phyloP scores from a whole-genome alignment of 805 yeast species.

The Pichia gijzeniarum region DNA sequence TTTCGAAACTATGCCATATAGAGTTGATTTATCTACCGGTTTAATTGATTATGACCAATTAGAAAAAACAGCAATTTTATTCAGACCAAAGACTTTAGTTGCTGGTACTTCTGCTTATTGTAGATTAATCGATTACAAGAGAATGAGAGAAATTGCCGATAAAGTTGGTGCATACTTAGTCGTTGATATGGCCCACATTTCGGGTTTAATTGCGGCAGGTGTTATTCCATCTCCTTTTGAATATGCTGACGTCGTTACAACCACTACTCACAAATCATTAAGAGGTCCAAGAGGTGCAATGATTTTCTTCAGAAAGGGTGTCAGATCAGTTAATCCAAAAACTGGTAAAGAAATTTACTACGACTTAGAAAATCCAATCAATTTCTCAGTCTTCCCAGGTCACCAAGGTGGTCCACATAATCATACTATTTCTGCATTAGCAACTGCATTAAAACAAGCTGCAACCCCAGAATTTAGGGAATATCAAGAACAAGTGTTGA shows the following conservation, averaged over 20 bases:
- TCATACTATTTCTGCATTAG: constrained; percentile 96
- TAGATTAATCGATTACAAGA: constrained; percentile 91
- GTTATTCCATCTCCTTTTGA: constrained; percentile 96
- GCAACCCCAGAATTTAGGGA: constrained; percentile 82
- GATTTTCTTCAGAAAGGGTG: constrained; percentile 97
- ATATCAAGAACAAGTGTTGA: constrained; percentile 82
- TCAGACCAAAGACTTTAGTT: constrained; percentile 93
- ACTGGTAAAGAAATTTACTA: constrained; percentile 87
- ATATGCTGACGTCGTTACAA: constrained; percentile 95
- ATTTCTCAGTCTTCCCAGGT: constrained; percentile 98
- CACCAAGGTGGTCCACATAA: constrained; percentile 99
- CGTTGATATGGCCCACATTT: constrained; percentile 97
- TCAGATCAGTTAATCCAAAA: constrained; percentile 77
- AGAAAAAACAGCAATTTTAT: constrained; percentile 83
- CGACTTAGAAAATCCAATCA: constrained; percentile 91
- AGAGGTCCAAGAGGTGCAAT: constrained; percentile 99
- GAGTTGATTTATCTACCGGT: constrained; percentile 88
- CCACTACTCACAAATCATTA: constrained; percentile 96
- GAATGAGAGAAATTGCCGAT: constrained; percentile 95
- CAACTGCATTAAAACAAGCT: constrained; percentile 95
- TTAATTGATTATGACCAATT: constrained; percentile 93
- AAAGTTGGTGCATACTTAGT: constrained; percentile 94
- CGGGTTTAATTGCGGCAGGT: constrained; percentile 93
- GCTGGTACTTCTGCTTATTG: constrained; percentile 99
- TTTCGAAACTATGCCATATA: constrained; percentile 98